A percentile compares a stretch with the other conserved stretches of the same genome.
Conservation (phyloP, 306 rosid species). For the Astragalus membranaceus region DNA sequence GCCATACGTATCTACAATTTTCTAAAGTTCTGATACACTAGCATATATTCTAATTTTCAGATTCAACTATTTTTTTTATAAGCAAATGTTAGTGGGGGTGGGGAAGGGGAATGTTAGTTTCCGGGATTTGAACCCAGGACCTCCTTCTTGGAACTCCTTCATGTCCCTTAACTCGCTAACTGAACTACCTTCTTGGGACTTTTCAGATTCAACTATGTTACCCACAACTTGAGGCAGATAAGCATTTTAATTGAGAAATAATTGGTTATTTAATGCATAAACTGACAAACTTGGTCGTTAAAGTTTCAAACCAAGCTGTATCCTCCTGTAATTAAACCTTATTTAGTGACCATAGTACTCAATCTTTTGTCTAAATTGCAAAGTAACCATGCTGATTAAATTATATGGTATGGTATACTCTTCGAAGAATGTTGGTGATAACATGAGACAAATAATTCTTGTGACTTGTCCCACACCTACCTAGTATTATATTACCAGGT, state of each 20-base stretch:
- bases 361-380: constrained; percentile 35
- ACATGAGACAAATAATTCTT: constrained; percentile 21
- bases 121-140: too few relatives aligned
- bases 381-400: constrained; percentile 25
- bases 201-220: neutral
- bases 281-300: constrained; percentile 7
- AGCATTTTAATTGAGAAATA: constrained; percentile 4
- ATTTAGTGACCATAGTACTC: constrained; percentile 18
- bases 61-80: neutral
- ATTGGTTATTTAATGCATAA: constrained; percentile 5
- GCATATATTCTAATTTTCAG: constrained; percentile 3
- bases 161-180: too few relatives aligned
- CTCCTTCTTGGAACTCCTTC: too few relatives aligned
- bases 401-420: neutral
- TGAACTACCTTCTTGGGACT: too few relatives aligned
- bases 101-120: too few relatives aligned
- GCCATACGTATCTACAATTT: too few relatives aligned
- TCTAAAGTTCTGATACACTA: neutral
- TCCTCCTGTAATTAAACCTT: neutral
- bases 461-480: constrained; percentile 7
- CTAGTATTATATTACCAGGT: constrained; percentile 15
- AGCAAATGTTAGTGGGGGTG: too few relatives aligned
- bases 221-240: neutral
- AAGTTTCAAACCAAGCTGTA: constrained; percentile 2
- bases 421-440: constrained; percentile 25